phyloP scores from a whole-genome alignment of 1,284 basidiomycete genomes.

The Cryptococcus sp. region DNA sequence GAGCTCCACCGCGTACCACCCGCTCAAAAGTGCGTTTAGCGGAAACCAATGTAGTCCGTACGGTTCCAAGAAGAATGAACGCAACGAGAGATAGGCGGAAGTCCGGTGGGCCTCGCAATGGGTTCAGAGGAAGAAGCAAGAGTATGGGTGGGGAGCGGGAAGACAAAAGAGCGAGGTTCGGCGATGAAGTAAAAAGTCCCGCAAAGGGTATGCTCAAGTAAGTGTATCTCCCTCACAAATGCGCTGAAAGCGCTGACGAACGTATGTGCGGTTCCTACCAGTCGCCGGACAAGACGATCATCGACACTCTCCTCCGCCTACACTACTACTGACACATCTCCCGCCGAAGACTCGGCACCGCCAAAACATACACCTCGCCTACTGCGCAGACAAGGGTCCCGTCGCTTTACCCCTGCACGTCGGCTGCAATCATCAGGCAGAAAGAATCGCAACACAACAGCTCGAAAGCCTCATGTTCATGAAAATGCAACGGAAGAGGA shows the following conservation, averaged over 20 bases:
- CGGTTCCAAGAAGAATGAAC: slow-evolving; percentile 11
- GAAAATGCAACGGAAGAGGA: slow-evolving; percentile 7
- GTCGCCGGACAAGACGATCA: slow-evolving; percentile 22
- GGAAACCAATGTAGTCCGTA: slow-evolving; percentile 7
- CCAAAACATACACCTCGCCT: slow-evolving; percentile 20
- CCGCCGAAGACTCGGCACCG: slow-evolving; percentile 9
- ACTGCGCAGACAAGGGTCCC: slow-evolving; percentile 15
- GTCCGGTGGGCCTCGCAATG: slow-evolving; percentile 13
- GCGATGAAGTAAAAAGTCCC: slow-evolving; percentile 40
- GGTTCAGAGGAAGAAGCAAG: slow-evolving; percentile 21
- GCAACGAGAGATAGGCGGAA: slow-evolving; percentile 13
- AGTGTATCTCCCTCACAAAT: slow-evolving; percentile 4
- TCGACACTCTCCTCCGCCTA: slow-evolving; percentile 39
- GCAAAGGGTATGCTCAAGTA: slow-evolving; percentile 22
- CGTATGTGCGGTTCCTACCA: not conserved
- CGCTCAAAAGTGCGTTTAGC: slow-evolving; percentile 17
- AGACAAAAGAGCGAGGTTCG: slow-evolving; percentile 38
- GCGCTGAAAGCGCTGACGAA: not conserved
- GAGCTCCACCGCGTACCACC: slow-evolving; percentile 22
- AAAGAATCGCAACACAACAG: not conserved
- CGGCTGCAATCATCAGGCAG: not conserved
- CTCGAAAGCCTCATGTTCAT: not conserved
- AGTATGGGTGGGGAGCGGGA: slow-evolving; percentile 22
- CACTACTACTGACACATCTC: slow-evolving; percentile 35
- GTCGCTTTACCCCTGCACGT: slow-evolving; percentile 4